Percentiles rank a stretch among this genome's conserved stretches.
phyloP scores from a whole-genome alignment of 805 yeast species.

The Citeromyces nyonsensis region DNA sequence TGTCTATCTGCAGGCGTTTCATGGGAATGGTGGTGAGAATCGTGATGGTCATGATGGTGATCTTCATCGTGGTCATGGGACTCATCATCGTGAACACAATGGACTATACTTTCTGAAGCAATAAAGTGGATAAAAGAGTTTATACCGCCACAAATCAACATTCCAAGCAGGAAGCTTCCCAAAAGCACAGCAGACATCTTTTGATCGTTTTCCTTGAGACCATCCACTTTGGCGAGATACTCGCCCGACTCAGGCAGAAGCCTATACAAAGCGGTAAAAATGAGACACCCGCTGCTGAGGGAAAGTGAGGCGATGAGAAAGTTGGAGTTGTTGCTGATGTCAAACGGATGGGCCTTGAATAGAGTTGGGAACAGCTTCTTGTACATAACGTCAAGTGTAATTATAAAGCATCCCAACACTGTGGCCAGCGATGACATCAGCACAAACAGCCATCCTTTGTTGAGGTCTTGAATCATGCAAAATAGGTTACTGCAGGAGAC shows the following conservation, averaged over 20 bases:
- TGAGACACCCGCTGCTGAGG: slow-evolving; percentile 67
- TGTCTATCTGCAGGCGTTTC: neutral
- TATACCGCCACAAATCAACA: slow-evolving; percentile 37
- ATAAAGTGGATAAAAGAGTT: slow-evolving; percentile 55
- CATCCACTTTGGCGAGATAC: slow-evolving; percentile 21
- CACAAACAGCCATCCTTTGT: slow-evolving; percentile 55
- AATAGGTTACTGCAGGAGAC: too few relatives aligned
- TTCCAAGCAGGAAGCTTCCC: slow-evolving; percentile 29
- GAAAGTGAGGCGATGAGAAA: slow-evolving; percentile 67
- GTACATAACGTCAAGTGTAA: slow-evolving; percentile 45
- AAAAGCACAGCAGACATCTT: slow-evolving; percentile 27
- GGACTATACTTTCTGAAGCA: slow-evolving; percentile 74
- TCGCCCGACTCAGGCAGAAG: slow-evolving; percentile 54
- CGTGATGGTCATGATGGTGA: slow-evolving; percentile 3
- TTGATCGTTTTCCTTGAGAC: slow-evolving; percentile 9
- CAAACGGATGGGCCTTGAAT: slow-evolving; percentile 26
- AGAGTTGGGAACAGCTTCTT: slow-evolving; percentile 21
- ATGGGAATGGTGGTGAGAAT: slow-evolving; percentile 2
- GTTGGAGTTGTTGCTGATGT: slow-evolving; percentile 38
- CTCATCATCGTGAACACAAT: slow-evolving; percentile 53
- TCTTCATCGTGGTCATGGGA: slow-evolving; percentile 9
- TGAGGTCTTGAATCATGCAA: slow-evolving; percentile 3
- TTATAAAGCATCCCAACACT: slow-evolving; percentile 51
- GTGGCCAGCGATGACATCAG: slow-evolving; percentile 56
- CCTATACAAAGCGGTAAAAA: slow-evolving; percentile 64